phyloP scores from a whole-genome alignment of 2,329 filamentous ascomycete species.

The Diaporthe eres region DNA sequence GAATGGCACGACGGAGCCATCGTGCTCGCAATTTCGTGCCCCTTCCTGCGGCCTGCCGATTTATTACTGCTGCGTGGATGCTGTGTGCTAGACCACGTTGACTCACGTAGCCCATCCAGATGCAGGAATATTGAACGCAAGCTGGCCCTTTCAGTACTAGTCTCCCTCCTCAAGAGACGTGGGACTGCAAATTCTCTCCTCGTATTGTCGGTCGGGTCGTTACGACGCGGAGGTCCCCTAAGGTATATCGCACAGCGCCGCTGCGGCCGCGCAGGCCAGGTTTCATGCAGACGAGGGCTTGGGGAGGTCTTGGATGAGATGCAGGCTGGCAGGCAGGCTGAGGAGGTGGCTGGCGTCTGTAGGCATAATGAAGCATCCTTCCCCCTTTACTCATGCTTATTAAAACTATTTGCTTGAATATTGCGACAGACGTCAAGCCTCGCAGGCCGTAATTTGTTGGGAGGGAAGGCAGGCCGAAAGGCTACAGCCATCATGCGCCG shows the following conservation, averaged over 20 bases:
- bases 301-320: not conserved
- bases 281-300: conserved; percentile 9
- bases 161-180: not conserved
- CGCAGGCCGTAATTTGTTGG: conserved; percentile 5
- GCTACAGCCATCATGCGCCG: conserved; percentile 1
- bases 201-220: not conserved
- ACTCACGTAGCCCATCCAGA: not conserved
- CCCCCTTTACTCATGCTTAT: not conserved
- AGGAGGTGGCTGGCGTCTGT: conserved; percentile 14
- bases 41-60: conserved; percentile 13
- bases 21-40: conserved; percentile 23
- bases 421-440: not conserved
- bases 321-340: not conserved
- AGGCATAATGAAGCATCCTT: not conserved
- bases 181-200: not conserved
- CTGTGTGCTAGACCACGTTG: not conserved
- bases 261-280: conserved; percentile 24
- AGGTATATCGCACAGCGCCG: not conserved
- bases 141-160: not conserved
- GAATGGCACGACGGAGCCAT: conserved; percentile 15
- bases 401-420: conserved; percentile 22
- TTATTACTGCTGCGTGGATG: not conserved
- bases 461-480: not conserved
- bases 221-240: not conserved
- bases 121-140: not conserved